Evolutionary conservation across 2,329 filamentous ascomycete genomes (phyloP), one percentile per base, ranked within the genome.

Genomic region (Neonectria faginata): DNA sequence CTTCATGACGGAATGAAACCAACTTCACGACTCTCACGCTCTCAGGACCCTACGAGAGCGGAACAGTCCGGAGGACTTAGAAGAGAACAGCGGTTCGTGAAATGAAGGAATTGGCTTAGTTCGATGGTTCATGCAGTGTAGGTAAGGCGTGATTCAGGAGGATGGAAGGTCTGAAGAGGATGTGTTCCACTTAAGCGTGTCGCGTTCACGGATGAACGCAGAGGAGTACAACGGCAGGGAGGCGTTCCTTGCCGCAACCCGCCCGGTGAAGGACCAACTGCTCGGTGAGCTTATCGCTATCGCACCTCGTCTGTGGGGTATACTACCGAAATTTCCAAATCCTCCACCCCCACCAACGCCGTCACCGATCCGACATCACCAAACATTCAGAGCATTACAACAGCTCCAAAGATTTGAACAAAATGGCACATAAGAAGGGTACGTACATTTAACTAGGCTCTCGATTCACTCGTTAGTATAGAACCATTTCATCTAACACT

Each of bases 391-490:
- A 18, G n/a, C 8, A 48, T 47, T 18, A 6, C 50, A 47, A 39
- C 47, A 29, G 29, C 45, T 31, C 33, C 58, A 59, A 11, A 60
- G 22, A 62, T 4, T 10, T 11, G 3, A 18, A 59, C 71, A 65
- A 74, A 67, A 78, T 78, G 76, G 76, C 76, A 5, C 77, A 77
- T 54, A 76, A 75, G 66, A 75, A 68, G 67, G 68, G 76, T 77
- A 73, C 41, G 45, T 20, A 7, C 20, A 20, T 20, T 20, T 20
- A 20, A 20, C 20, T 20, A 44, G 29, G n/a, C 16, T 9, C 18
- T 16, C 3, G 0, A 11, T 0, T 8, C 3, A 14, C 10, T 11
- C 8, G 36, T 6, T 5, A 12, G 11, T 5, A 6, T 29, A 0
- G 3, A 7, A 7, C 27, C 14, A 1, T 3, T 22, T 11, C 8